A percentile compares a stretch with the other conserved stretches of the same genome.
phyloP scores from a whole-genome alignment of 2,329 filamentous ascomycete genomes.

The Aureobasidium melanogenum region DNA sequence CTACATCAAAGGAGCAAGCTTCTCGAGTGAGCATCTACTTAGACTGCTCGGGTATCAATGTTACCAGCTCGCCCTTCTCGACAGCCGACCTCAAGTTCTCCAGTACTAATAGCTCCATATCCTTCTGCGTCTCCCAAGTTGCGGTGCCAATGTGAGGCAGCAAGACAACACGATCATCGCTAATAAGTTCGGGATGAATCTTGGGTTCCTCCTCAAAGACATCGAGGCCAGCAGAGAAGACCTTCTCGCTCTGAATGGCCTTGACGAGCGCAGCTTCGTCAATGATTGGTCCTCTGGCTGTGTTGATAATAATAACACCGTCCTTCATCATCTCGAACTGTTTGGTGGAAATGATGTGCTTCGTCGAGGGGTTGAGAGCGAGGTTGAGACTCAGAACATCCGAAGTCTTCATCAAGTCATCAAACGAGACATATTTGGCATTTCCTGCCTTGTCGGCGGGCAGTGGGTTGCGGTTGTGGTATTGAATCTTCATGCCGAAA shows the following conservation, averaged over 20 bases:
- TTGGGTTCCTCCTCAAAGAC: conserved; percentile 51
- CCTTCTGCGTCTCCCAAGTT: conserved; percentile 52
- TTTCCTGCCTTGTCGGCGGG: conserved; percentile 33
- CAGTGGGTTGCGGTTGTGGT: conserved; percentile 45
- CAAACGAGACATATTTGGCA: conserved; percentile 47
- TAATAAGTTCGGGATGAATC: conserved; percentile 42
- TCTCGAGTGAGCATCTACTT: conserved; percentile 17
- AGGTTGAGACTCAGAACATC: conserved; percentile 49
- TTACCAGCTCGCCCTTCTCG: conserved; percentile 48
- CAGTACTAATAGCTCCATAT: conserved; percentile 53
- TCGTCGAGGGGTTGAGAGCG: conserved; percentile 41
- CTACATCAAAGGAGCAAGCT: neutral
- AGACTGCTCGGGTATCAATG: conserved; percentile 54
- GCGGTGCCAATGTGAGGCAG: conserved; percentile 53
- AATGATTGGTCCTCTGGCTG: conserved; percentile 48
- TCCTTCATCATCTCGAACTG: conserved; percentile 47
- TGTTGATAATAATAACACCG: conserved; percentile 50
- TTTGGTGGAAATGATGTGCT: conserved; percentile 42
- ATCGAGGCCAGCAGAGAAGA: conserved; percentile 47
- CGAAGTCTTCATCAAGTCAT: conserved; percentile 43
- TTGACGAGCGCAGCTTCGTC: conserved; percentile 48
- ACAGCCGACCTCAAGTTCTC: conserved; percentile 50
- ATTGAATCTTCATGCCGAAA: conserved; percentile 51
- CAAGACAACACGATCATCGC: conserved; percentile 43
- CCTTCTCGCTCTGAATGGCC: conserved; percentile 45